Base-by-base conservation (phyloP, 805 yeast species). In the Saccharomycopsis sp. region DNA sequence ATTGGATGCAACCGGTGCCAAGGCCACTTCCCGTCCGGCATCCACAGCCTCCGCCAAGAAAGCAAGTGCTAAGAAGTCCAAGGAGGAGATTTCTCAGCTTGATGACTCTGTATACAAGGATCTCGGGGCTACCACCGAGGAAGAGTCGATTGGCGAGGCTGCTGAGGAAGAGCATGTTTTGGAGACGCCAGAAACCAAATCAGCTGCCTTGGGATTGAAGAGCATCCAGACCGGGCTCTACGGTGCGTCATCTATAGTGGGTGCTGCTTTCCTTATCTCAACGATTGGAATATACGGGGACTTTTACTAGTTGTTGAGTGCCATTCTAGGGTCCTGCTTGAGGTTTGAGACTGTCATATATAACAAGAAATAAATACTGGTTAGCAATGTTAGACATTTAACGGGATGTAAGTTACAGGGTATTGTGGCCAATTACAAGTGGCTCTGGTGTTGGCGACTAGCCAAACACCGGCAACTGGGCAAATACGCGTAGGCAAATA, bases 281-380 rank as follows among this genome's bases (percentile, higher is more conserved):
- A 64, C 75, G 9, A 67, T 84, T 61, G 89, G 89, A 14, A 74
- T 81, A 56, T 65, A 79, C 57, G 89, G 89, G 12, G 89, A 84
- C 65, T 64, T 61, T 54, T 63, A 37, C 21, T 52, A 44, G 41
- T 21, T 50, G 20, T 24, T n/a, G n/a, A n/a, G n/a, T n/a, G n/a
- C n/a, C n/a, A n/a, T n/a, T n/a, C n/a, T n/a, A n/a, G n/a, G n/a
- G n/a, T n/a, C n/a, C n/a, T n/a, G n/a, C n/a, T n/a, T n/a, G n/a
- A n/a, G n/a, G n/a, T n/a, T n/a, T n/a, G n/a, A n/a, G n/a, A n/a
- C n/a, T n/a, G n/a, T n/a, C n/a, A n/a, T n/a, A n/a, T n/a, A n/a
- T n/a, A n/a, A n/a, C n/a, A n/a, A n/a, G n/a, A n/a, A n/a, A n/a
- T n/a, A n/a, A n/a, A n/a, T n/a, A n/a, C n/a, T n/a, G n/a, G n/a